Conservation (phyloP, 345 rosid species). For the Salix arbutifolia region DNA sequence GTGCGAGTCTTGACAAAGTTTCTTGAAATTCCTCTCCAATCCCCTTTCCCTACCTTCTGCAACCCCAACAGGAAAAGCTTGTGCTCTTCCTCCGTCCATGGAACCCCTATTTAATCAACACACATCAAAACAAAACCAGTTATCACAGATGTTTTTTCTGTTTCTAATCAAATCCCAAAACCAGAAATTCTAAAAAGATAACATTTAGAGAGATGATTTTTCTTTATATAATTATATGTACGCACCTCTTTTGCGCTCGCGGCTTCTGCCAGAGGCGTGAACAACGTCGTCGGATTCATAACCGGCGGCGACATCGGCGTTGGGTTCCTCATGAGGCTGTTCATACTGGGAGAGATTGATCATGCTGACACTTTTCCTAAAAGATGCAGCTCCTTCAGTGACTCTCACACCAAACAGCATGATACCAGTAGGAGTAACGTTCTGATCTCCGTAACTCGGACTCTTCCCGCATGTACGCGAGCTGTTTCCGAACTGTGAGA, state of each 20-base stretch:
- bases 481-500: slow-evolving; percentile 67
- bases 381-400: slow-evolving; percentile 40
- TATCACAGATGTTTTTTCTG: not conserved
- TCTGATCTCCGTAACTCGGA: not conserved
- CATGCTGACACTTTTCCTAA: slow-evolving; percentile 69
- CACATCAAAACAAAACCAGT: not conserved
- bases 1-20: slow-evolving; percentile 76
- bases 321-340: slow-evolving; percentile 41
- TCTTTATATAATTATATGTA: too few species aligned
- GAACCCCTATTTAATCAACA: slow-evolving; percentile 45
- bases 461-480: slow-evolving; percentile 45
- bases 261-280: slow-evolving; percentile 56
- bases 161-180: not conserved
- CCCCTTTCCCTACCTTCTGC: slow-evolving; percentile 73
- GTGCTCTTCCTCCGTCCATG: slow-evolving; percentile 85
- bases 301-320: slow-evolving; percentile 42
- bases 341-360: slow-evolving; percentile 60
- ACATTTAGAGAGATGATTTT: too few species aligned
- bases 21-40: slow-evolving; percentile 78
- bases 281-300: slow-evolving; percentile 73
- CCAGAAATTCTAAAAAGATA: not conserved
- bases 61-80: slow-evolving; percentile 56
- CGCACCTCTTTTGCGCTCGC: slow-evolving; percentile 73
- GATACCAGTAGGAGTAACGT: slow-evolving; percentile 36
- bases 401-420: slow-evolving; percentile 74